Percentiles rank a stretch among this genome's conserved stretches.
Conservation (phyloP, 2,329 filamentous ascomycete species). For the Paecilomyces niveus region DNA sequence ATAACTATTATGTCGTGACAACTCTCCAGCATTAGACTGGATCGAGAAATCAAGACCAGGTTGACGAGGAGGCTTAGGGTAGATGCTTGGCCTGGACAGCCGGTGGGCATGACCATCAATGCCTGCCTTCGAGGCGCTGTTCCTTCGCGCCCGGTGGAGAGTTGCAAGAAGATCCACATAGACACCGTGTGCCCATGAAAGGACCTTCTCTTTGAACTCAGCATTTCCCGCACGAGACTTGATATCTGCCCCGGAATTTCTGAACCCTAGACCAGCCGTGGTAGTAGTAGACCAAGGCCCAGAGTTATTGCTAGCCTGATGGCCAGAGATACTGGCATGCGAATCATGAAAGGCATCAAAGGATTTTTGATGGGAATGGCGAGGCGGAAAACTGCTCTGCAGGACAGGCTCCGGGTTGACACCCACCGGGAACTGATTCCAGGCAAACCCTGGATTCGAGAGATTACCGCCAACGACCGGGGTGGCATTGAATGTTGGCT, state of each 20-base stretch:
- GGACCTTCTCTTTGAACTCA: slow-evolving; percentile 60
- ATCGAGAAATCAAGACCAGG: slow-evolving; percentile 44
- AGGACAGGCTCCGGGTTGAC: slow-evolving; percentile 21
- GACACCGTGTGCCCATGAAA: slow-evolving; percentile 63
- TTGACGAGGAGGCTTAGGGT: slow-evolving; percentile 54
- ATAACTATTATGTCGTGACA: slow-evolving; percentile 28
- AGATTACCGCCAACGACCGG: slow-evolving; percentile 18
- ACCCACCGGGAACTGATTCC: slow-evolving; percentile 22
- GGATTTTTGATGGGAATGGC: slow-evolving; percentile 27
- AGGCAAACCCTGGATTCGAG: slow-evolving; percentile 21
- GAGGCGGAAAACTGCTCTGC: slow-evolving; percentile 31
- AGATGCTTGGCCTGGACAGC: slow-evolving; percentile 49
- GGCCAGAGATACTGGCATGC: slow-evolving; percentile 15
- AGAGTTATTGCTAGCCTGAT: slow-evolving; percentile 13
- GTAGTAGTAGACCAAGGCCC: not conserved
- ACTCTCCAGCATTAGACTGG: slow-evolving; percentile 17
- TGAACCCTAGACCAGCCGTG: slow-evolving; percentile 17
- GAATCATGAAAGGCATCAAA: slow-evolving; percentile 20
- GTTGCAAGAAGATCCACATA: slow-evolving; percentile 65
- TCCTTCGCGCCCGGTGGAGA: slow-evolving; percentile 49
- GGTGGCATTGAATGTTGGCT: slow-evolving; percentile 19
- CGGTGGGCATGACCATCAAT: slow-evolving; percentile 36
- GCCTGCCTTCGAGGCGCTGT: slow-evolving; percentile 41
- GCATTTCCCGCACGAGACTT: slow-evolving; percentile 27
- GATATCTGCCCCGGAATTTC: slow-evolving; percentile 15